Base-by-base conservation (phyloP, 371 early-diverging fungal genomes). In the Apophysomyces variabilis region DNA sequence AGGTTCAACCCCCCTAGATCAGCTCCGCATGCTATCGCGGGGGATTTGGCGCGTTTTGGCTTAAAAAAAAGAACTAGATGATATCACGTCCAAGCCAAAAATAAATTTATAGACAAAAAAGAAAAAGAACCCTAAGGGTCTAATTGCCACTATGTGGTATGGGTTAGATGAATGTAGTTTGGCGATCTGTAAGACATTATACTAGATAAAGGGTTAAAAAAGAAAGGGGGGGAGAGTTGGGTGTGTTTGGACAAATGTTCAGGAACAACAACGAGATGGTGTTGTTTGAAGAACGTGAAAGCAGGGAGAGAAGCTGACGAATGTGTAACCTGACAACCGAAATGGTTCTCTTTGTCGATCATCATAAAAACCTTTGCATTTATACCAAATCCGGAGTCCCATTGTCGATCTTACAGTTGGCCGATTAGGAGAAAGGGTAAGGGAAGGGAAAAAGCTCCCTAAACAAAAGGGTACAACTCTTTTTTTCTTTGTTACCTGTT, bases 281-380 rank as follows among this genome's bases (percentile, higher is more conserved):
- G 46, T 45, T 45, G 46, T 45, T 45, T n/a, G 16, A 45, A 45
- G 46, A 45, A 45, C 46, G 46, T 45, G 46, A 18, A 45, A 45
- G 16, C 8, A 45, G 46, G 46, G 46, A 45, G 46, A 26, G 32
- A 26, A 13, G 46, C 46, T 45, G 13, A 13, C 46, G 46, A 45
- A 45, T 45, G 46, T 45, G 46, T 45, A 45, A 45, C 46, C 46
- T 45, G 46, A 45, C 46, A 45, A 45, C 46, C 46, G 16, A 45
- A 45, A 45, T 7, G 46, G 46, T 0, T 45, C 26, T 26, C 3
- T 43, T 14, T 45, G 46, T 45, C 46, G 46, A 45, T 45, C 46
- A 45, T 26, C 3, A 26, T 3, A 13, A 45, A 45, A 45, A n/a
- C 7, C 16, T 45, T 45, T 45, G 46, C 46, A 45, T 45, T 45